These are phyloP conservation scores for Penicillium pancosmium DNA, from an alignment of 495 filamentous ascomycete species.

Conservation along the genomic window DNA sequence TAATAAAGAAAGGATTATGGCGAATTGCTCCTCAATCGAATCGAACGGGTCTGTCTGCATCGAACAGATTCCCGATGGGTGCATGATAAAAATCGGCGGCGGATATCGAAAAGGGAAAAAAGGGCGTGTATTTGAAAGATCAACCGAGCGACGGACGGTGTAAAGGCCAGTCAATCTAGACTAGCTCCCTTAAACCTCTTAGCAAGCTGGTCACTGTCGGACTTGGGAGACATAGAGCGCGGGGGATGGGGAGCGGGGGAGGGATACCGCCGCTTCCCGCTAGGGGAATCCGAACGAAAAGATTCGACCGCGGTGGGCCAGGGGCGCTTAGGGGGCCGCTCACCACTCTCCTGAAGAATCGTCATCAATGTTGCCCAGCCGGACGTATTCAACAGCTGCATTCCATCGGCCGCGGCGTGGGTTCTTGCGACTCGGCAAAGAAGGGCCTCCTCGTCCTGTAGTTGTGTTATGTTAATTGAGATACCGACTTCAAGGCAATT, in stretches of 20 bases:
- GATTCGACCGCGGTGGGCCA: constrained; percentile 49
- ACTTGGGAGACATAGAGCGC: constrained; percentile 47
- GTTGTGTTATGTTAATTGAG: constrained; percentile 15
- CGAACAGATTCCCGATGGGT: neutral
- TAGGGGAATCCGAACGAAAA: constrained; percentile 38
- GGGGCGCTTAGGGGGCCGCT: constrained; percentile 86
- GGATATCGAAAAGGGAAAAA: neutral
- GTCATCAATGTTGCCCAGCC: constrained; percentile 93
- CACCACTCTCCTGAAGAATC: constrained; percentile 94
- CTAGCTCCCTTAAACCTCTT: constrained; percentile 98
- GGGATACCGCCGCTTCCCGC: constrained; percentile 28
- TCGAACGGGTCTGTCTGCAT: neutral
- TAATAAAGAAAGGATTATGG: neutral
- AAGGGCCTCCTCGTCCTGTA: constrained; percentile 85
- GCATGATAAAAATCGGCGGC: neutral
- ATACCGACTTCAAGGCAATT: neutral
- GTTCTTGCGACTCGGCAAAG: constrained; percentile 80
- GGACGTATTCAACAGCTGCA: constrained; percentile 77
- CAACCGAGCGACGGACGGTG: constrained; percentile 12
- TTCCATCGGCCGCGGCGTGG: constrained; percentile 74
- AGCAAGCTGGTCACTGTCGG: constrained; percentile 80
- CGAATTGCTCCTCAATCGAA: neutral
- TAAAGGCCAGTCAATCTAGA: constrained; percentile 60
- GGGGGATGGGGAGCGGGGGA: constrained; percentile 32
- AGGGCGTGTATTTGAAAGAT: constrained; percentile 8